Percentiles rank a stretch among this genome's conserved stretches.
Evolutionary conservation across 2,329 filamentous ascomycete genomes (phyloP).

Genomic region (Stagonosporopsis cucurbitacearum): DNA sequence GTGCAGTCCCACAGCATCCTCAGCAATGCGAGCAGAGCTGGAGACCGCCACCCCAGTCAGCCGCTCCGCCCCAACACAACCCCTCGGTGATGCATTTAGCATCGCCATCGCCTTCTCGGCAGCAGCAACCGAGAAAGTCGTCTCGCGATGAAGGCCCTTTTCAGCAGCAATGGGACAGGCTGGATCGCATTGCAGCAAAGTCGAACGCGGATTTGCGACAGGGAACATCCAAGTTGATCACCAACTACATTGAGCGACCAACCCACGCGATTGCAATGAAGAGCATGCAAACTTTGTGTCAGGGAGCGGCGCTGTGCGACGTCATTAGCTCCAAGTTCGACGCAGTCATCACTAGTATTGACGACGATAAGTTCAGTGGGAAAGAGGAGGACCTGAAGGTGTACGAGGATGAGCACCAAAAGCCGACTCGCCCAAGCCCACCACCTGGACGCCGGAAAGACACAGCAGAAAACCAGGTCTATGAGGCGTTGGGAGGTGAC

Average conservation of each 20-base stretch:
- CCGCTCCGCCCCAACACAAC: slow-evolving; percentile 24
- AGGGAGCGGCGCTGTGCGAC: slow-evolving; percentile 59
- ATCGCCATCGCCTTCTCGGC: slow-evolving; percentile 26
- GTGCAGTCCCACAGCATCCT: slow-evolving; percentile 26
- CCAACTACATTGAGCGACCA: slow-evolving; percentile 40
- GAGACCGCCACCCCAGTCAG: slow-evolving; percentile 23
- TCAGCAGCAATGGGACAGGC: slow-evolving; percentile 38
- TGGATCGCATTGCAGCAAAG: slow-evolving; percentile 39
- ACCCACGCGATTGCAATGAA: slow-evolving; percentile 39
- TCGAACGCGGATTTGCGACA: slow-evolving; percentile 39
- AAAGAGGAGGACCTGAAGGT: slow-evolving; percentile 60
- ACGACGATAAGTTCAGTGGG: slow-evolving; percentile 64
- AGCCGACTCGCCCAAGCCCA: slow-evolving; percentile 23
- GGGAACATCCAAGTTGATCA: slow-evolving; percentile 36
- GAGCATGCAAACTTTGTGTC: slow-evolving; percentile 49
- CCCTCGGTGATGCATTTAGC: slow-evolving; percentile 33
- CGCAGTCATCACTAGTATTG: slow-evolving; percentile 73
- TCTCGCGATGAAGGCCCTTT: slow-evolving; percentile 30
- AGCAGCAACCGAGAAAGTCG: slow-evolving; percentile 6
- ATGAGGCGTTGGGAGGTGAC: slow-evolving; percentile 21
- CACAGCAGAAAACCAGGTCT: slow-evolving; percentile 21
- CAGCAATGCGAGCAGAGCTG: slow-evolving; percentile 23
- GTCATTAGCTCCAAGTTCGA: slow-evolving; percentile 69
- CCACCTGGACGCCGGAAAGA: slow-evolving; percentile 23
- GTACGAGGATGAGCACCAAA: slow-evolving; percentile 22